Evolutionary conservation across 306 rosid genomes (phyloP).

Genomic region (Quercus agrifolia): DNA sequence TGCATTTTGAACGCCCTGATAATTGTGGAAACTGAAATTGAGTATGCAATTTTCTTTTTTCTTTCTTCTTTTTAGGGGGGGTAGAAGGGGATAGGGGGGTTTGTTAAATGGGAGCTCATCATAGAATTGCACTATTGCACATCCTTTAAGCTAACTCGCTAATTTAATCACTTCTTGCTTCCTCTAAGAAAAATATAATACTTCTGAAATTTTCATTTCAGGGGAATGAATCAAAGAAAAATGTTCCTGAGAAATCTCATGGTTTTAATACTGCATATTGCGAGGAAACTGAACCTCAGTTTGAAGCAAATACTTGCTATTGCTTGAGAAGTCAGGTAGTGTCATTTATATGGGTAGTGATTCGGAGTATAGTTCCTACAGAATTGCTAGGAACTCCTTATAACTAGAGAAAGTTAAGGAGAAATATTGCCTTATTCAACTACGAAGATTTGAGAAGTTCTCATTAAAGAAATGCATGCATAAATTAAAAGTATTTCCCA

Average conservation of each 20-base stretch:
- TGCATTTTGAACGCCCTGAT: conserved; percentile 2
- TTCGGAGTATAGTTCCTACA: conserved; percentile 67
- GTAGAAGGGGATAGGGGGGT: neutral
- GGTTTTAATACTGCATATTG: conserved; percentile 21
- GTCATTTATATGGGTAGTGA: conserved; percentile 84
- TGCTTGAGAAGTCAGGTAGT: conserved; percentile 79
- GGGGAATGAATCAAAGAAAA: conserved; percentile 15
- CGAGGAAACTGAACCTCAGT: conserved; percentile 27
- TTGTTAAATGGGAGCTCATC: neutral
- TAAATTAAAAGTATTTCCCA: conserved; percentile 60
- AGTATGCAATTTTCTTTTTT: neutral
- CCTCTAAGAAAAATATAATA: too few relatives aligned
- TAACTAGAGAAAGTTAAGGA: conserved; percentile 69
- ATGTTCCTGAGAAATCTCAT: conserved; percentile 22
- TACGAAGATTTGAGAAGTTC: conserved; percentile 70
- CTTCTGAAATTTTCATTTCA: too few relatives aligned
- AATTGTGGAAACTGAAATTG: conserved; percentile 2
- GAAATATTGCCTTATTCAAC: conserved; percentile 63
- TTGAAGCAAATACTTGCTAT: conserved; percentile 39
- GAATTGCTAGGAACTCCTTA: conserved; percentile 74
- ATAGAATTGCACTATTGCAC: too few relatives aligned
- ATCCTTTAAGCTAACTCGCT: too few relatives aligned
- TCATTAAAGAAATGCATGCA: conserved; percentile 68
- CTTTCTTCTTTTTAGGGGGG: neutral
- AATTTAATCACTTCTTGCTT: too few relatives aligned